These are phyloP conservation scores for Allium cepa DNA, from an alignment of 106 monocot species.

Conservation along the genomic window DNA sequence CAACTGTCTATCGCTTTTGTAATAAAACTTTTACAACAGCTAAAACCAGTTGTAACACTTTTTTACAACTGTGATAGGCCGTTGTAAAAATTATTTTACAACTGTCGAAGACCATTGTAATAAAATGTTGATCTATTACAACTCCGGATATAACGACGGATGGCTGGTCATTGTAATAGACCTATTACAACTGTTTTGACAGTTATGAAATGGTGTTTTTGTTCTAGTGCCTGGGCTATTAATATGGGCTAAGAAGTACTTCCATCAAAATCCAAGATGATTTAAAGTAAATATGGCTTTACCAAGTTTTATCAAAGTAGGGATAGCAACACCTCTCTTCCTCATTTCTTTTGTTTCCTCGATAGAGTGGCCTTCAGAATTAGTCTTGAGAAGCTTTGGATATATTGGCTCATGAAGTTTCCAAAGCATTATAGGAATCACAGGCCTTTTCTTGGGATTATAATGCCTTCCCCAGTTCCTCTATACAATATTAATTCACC, in stretches of 20 bases:
- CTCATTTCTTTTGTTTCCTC: slow-evolving; percentile 96
- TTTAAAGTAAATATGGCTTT: slow-evolving; percentile 5
- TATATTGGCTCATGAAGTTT: slow-evolving; percentile 93
- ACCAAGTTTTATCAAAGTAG: slow-evolving; percentile 85
- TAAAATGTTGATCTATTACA: too few species aligned
- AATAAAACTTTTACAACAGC: too few species aligned
- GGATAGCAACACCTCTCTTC: slow-evolving; percentile 68
- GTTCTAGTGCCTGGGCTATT: not conserved
- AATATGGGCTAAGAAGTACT: not conserved
- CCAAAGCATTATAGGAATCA: slow-evolving; percentile 95
- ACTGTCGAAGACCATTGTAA: too few species aligned
- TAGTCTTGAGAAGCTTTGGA: slow-evolving; percentile 83
- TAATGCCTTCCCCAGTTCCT: slow-evolving; percentile 54
- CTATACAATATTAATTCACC: slow-evolving; percentile 75
- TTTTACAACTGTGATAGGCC: too few species aligned
- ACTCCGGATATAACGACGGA: too few species aligned
- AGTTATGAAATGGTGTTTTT: too few species aligned
- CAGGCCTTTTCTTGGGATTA: slow-evolving; percentile 80
- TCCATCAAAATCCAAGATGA: too few species aligned
- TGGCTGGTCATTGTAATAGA: too few species aligned
- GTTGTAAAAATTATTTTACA: too few species aligned
- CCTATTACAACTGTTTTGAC: too few species aligned
- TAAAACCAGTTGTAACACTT: too few species aligned
- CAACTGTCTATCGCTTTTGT: too few species aligned
- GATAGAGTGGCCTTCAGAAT: slow-evolving; percentile 64